A percentile compares a stretch with the other conserved stretches of the same genome.
These are phyloP conservation scores for Oryza meyeriana DNA, from an alignment of 176 grass and related monocot genomes.

Conservation along the genomic window DNA sequence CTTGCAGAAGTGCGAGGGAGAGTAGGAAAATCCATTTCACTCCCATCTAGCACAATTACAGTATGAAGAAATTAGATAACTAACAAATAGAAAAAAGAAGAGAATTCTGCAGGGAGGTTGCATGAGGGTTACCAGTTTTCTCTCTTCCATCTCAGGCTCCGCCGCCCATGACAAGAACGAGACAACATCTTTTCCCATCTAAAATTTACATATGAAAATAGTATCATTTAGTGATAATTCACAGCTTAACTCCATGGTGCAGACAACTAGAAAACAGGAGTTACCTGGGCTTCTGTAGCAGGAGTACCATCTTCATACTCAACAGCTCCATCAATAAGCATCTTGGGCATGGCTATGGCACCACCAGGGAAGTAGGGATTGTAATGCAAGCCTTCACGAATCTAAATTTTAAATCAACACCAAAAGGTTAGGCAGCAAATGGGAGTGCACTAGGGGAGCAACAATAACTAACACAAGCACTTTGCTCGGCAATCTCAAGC, in stretches of 20 bases:
- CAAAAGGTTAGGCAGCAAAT: neutral
- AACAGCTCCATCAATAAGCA: slow-evolving; percentile 74
- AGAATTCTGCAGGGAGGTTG: neutral
- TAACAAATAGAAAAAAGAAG: neutral
- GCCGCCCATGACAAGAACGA: slow-evolving; percentile 65
- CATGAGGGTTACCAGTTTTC: slow-evolving; percentile 61
- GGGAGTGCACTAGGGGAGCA: neutral
- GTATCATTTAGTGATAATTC: neutral
- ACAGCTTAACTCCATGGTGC: neutral
- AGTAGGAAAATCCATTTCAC: slow-evolving; percentile 78
- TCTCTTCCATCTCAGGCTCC: slow-evolving; percentile 88
- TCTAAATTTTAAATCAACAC: slow-evolving; percentile 33
- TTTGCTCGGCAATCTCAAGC: neutral
- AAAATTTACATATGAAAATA: slow-evolving; percentile 6
- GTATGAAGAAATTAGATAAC: neutral
- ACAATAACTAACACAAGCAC: neutral
- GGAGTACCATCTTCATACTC: slow-evolving; percentile 67
- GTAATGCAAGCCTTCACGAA: slow-evolving; percentile 70
- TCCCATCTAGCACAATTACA: slow-evolving; percentile 19
- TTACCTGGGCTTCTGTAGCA: slow-evolving; percentile 73
- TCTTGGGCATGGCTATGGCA: slow-evolving; percentile 87
- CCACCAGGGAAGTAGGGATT: slow-evolving; percentile 81
- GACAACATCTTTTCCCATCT: slow-evolving; percentile 81
- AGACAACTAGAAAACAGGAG: neutral
- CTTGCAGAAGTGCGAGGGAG: slow-evolving; percentile 75